Evolutionary conservation across 2,329 filamentous ascomycete species (phyloP).

Genomic region (Stromatinia cepivora): DNA sequence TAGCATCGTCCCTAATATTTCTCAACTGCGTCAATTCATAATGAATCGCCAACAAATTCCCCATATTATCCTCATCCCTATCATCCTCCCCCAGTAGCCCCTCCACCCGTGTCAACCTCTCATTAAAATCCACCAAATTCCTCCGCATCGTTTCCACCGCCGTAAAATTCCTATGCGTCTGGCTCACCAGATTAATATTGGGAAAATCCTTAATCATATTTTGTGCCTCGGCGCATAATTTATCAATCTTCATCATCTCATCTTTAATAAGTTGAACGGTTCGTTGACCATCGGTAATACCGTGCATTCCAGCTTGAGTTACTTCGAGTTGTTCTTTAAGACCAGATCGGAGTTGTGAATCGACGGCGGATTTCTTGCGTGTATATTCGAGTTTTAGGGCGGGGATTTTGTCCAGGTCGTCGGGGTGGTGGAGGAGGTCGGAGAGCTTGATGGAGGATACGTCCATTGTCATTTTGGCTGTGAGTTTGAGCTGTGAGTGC

Average conservation of each 20-base stretch:
- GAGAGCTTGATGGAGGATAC: conserved; percentile 63
- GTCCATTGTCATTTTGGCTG: conserved; percentile 39
- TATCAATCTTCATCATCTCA: conserved; percentile 98
- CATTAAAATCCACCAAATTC: conserved; percentile 84
- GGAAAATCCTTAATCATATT: conserved; percentile 97
- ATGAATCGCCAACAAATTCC: conserved; percentile 84
- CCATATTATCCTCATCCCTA: conserved; percentile 82
- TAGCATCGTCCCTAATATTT: conserved; percentile 93
- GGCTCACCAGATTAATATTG: conserved; percentile 86
- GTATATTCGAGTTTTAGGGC: conserved; percentile 88
- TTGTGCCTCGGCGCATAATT: conserved; percentile 93
- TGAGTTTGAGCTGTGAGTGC: neutral
- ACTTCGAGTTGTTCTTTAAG: conserved; percentile 91
- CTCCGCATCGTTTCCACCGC: conserved; percentile 91
- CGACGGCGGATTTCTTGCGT: conserved; percentile 89
- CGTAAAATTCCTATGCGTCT: conserved; percentile 95
- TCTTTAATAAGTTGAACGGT: conserved; percentile 92
- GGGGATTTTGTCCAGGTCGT: conserved; percentile 95
- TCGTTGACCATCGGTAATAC: conserved; percentile 85
- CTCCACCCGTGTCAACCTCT: conserved; percentile 74
- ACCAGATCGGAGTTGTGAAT: conserved; percentile 84
- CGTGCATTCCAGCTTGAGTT: conserved; percentile 88
- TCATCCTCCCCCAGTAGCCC: conserved; percentile 80
- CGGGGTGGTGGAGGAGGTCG: conserved; percentile 90
- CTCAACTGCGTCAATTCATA: conserved; percentile 88